Evolutionary conservation across 495 filamentous ascomycete species (phyloP).

Genomic region (Penicillium roqueforti): DNA sequence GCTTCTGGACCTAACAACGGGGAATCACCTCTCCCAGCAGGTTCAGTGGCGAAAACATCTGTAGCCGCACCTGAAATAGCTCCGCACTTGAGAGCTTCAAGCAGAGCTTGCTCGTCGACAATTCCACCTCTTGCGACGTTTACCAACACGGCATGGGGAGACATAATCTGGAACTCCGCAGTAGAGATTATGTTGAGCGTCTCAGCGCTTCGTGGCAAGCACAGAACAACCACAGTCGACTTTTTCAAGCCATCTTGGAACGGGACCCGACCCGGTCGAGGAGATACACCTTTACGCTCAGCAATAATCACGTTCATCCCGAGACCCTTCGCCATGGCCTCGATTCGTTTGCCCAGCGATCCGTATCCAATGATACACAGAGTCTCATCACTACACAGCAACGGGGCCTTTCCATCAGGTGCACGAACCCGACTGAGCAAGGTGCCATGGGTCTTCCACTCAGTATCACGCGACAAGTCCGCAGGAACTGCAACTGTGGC

Average conservation of each 20-base stretch:
- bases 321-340: constrained; percentile 27
- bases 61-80: constrained; percentile 49
- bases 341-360: constrained; percentile 41
- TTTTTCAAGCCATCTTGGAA: constrained; percentile 42
- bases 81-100: constrained; percentile 39
- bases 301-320: constrained; percentile 53
- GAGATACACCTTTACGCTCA: constrained; percentile 39
- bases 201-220: constrained; percentile 38
- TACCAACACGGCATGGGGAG: constrained; percentile 43
- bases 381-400: constrained; percentile 40
- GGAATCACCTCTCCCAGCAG: constrained; percentile 31
- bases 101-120: constrained; percentile 50
- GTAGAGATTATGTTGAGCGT: constrained; percentile 45
- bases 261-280: constrained; percentile 31
- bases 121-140: constrained; percentile 57
- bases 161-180: constrained; percentile 49
- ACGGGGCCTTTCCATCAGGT: constrained; percentile 34
- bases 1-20: constrained; percentile 17
- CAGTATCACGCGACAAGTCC: constrained; percentile 5
- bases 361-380: constrained; percentile 53
- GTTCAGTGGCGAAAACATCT: constrained; percentile 54
- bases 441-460: constrained; percentile 22
- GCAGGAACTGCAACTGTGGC: background rate
- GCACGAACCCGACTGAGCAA: constrained; percentile 19
- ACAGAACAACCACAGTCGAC: constrained; percentile 45